phyloP scores from a whole-genome alignment of 345 rosid species.

The Salix dunnii region DNA sequence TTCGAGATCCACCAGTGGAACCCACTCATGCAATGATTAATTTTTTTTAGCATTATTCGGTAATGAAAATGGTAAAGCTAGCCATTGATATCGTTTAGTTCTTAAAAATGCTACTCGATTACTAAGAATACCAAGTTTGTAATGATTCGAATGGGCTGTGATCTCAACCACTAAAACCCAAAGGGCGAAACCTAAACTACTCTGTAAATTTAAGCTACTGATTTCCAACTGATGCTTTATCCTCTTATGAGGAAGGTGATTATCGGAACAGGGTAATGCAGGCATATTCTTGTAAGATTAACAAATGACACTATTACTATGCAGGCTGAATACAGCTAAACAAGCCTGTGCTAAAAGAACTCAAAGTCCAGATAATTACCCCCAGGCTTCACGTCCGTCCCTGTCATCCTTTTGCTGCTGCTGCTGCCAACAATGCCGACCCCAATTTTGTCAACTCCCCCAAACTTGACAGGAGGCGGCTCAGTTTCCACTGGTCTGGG shows the following conservation, averaged over 20 bases:
- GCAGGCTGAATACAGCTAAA: slow-evolving; percentile 19
- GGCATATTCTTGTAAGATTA: slow-evolving; percentile 16
- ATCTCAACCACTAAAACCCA: neutral
- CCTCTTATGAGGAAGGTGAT: slow-evolving; percentile 4
- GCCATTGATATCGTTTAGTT: neutral
- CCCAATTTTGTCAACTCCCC: slow-evolving; percentile 59
- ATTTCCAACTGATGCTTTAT: slow-evolving; percentile 9
- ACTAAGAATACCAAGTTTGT: neutral
- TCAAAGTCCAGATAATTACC: slow-evolving; percentile 96
- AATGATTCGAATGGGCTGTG: neutral
- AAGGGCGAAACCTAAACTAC: neutral
- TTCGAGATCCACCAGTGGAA: neutral
- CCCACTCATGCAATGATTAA: neutral
- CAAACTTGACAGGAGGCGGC: slow-evolving; percentile 59
- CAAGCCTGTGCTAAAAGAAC: slow-evolving; percentile 59
- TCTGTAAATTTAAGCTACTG: slow-evolving; percentile 9
- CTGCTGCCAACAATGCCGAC: slow-evolving; percentile 69
- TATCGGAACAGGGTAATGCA: slow-evolving; percentile 9
- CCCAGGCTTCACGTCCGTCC: slow-evolving; percentile 61
- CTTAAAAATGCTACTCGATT: neutral
- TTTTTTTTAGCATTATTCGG: neutral
- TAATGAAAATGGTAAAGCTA: neutral
- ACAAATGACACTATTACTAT: slow-evolving; percentile 25
- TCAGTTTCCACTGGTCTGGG: slow-evolving; percentile 76
- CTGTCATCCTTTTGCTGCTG: slow-evolving; percentile 69